Evolutionary conservation across 305 asterid species (phyloP), one percentile per base, ranked within the genome.

Genomic region (Rubia tinctorum): DNA sequence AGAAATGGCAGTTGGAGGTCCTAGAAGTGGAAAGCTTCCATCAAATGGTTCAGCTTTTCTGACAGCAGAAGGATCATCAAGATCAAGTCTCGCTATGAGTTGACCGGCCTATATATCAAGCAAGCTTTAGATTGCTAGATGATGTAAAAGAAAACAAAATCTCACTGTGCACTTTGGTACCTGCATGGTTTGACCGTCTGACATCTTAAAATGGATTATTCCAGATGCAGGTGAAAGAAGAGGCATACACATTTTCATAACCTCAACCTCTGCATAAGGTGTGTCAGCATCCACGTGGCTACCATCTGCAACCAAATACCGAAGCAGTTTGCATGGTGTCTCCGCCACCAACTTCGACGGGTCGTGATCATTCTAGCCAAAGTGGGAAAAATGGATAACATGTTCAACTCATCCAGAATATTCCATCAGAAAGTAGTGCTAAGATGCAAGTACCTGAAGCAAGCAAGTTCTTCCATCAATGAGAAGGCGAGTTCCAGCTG

Each of bases 231-330:
- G 99, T 69, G 97, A 92, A 76, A 92, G 98, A 81, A 95, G 99
- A 71, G 99, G 99, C 99, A 95, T 95, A 80, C 99, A 95, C 99
- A 95, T 95, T 81, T 95, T 95, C 99, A 95, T 95, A 79, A 95
- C 99, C 88, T 95, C 99, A 42, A 95, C 99, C 84, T 94, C 99
- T 47, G 95, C 97, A 75, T 84, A 94, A 81, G 99, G 97, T 65
- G 86, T 88, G 81, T 94, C 97, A 55, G 99, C 97, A 80, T 89
- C 99, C 67, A 95, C 85, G 76, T 89, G 98, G 86, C 98, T 84
- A 67, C 88, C 86, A 83, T 94, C 99, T 34, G 73, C 75, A 67
- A 92, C 88, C 62, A 95, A 88, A 86, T 81, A 92, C 83, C 99
- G 81, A 40, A 95, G 93, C 75, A 95, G 92, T 83, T 95, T 95